Conservation (phyloP, 1,284 basidiomycete species). For the Schizophyllum commune region DNA sequence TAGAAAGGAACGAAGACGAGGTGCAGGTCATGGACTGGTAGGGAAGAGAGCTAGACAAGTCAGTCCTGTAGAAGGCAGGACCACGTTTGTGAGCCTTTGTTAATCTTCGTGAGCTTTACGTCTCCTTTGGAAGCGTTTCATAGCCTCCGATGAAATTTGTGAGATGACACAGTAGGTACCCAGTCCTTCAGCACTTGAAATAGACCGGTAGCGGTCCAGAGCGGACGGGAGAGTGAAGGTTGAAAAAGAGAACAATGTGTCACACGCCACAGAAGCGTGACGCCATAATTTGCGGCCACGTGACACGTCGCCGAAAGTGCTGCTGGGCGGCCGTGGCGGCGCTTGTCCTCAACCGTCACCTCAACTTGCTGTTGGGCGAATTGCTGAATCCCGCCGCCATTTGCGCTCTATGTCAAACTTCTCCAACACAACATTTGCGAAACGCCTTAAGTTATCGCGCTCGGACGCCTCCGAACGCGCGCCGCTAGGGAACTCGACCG, state of each 20-base stretch:
- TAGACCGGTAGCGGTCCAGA: too few species aligned
- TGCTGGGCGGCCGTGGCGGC: too few species aligned
- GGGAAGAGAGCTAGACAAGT: too few species aligned
- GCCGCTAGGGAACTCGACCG: background rate
- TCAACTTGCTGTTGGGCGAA: background rate
- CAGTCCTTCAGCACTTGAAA: too few species aligned
- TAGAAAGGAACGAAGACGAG: background rate
- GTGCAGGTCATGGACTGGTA: too few species aligned
- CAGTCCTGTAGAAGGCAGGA: too few species aligned
- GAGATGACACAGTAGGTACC: too few species aligned
- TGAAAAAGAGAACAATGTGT: background rate
- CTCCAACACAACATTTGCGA: background rate
- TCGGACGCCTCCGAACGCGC: background rate
- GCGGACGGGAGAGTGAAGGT: too few species aligned
- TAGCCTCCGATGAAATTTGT: too few species aligned
- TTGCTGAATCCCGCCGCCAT: background rate
- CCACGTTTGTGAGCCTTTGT: too few species aligned
- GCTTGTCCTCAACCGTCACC: background rate
- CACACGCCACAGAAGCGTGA: background rate
- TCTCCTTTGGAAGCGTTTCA: too few species aligned
- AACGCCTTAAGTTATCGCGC: background rate
- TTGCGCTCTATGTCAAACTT: background rate
- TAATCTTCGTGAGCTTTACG: too few species aligned
- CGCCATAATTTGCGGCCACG: background rate
- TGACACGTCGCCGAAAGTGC: background rate